These are phyloP conservation scores for Dioszegia hungarica DNA, from an alignment of 768 basidiomycete species.

Conservation along the genomic window DNA sequence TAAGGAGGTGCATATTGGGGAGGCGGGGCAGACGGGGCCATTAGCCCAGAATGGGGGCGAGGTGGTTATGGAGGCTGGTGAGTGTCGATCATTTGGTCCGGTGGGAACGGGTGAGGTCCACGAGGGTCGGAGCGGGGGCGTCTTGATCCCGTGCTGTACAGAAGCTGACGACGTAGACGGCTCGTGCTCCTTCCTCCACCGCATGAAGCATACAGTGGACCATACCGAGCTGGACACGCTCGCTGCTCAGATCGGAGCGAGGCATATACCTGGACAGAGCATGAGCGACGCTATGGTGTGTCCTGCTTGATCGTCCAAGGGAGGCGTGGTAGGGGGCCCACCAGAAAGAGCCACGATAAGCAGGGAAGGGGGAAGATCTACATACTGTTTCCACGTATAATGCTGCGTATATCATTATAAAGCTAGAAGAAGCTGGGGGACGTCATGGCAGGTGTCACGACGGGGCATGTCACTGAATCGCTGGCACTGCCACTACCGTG, in stretches of 20 bases:
- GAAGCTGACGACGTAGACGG: constrained; percentile 23
- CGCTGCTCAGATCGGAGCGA: constrained; percentile 21
- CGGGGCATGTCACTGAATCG: too few species aligned
- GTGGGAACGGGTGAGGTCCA: too few species aligned
- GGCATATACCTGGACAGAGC: constrained; percentile 9
- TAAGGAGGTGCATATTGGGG: constrained; percentile 62
- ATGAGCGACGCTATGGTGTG: background rate
- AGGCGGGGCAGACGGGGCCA: constrained; percentile 22
- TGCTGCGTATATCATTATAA: too few species aligned
- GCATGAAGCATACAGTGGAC: constrained; percentile 34
- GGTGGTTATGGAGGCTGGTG: constrained; percentile 30
- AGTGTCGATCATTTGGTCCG: too few species aligned
- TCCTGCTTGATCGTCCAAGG: background rate
- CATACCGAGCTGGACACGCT: constrained; percentile 27
- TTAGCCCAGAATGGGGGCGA: constrained; percentile 38
- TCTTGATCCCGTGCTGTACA: too few species aligned
- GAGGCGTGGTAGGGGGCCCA: background rate
- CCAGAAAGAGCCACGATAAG: too few species aligned
- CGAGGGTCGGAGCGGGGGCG: too few species aligned
- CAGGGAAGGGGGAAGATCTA: too few species aligned
- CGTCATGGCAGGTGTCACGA: too few species aligned
- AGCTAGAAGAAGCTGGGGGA: too few species aligned
- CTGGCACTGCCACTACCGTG: too few species aligned
- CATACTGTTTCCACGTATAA: too few species aligned
- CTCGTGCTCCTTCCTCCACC: constrained; percentile 26